Evolutionary conservation across 257 asterid species (phyloP).

Genomic region (Ilex aquifolium): DNA sequence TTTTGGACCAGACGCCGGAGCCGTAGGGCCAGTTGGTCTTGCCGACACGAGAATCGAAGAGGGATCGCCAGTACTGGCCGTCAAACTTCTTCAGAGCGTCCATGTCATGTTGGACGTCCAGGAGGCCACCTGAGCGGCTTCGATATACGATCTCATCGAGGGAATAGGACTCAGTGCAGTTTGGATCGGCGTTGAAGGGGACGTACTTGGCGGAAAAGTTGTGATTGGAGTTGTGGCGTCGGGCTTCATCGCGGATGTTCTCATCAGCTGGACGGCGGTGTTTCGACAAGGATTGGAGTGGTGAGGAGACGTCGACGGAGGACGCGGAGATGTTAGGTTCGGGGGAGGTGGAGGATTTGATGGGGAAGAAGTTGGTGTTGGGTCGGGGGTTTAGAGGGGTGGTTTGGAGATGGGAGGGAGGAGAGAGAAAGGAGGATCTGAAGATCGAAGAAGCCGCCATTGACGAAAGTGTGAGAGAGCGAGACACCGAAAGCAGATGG

Average conservation of each 20-base stretch:
- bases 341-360: slow-evolving; percentile 59
- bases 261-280: slow-evolving; percentile 65
- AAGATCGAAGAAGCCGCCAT: slow-evolving; percentile 75
- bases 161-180: slow-evolving; percentile 52
- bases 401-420: slow-evolving; percentile 26
- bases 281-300: slow-evolving; percentile 22
- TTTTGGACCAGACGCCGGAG: slow-evolving; percentile 87
- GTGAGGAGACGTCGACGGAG: slow-evolving; percentile 20
- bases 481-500: slow-evolving; percentile 13
- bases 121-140: slow-evolving; percentile 78
- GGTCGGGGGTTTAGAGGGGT: slow-evolving; percentile 38
- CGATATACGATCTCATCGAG: slow-evolving; percentile 80
- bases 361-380: slow-evolving; percentile 74
- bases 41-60: slow-evolving; percentile 78
- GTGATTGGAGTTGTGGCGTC: slow-evolving; percentile 51
- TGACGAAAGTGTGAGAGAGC: slow-evolving; percentile 52
- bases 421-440: slow-evolving; percentile 57
- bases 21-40: slow-evolving; percentile 89
- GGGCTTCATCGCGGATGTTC: slow-evolving; percentile 84
- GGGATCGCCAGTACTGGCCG: slow-evolving; percentile 65
- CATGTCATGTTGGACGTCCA: slow-evolving; percentile 80
- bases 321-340: slow-evolving; percentile 35
- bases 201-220: slow-evolving; percentile 71
- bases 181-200: slow-evolving; percentile 54
- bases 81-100: slow-evolving; percentile 63